A percentile compares a stretch with the other conserved stretches of the same genome.
Conservation (phyloP, 441 rosid genomes). For the Euphorbia schlechtendalii region DNA sequence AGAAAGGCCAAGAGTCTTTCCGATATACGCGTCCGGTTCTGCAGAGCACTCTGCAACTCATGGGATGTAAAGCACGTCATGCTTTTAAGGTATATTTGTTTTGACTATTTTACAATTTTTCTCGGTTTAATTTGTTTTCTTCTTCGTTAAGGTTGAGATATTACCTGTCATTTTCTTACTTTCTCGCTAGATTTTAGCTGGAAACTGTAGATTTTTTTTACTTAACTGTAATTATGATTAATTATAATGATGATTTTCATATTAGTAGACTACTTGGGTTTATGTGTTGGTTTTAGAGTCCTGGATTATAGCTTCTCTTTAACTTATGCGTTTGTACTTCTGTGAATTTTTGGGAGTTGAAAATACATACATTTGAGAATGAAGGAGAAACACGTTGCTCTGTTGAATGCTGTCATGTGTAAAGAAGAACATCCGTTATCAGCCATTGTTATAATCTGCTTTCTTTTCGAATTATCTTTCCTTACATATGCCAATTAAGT, state of each 20-base stretch:
- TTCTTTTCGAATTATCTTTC: not conserved
- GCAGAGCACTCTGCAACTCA: slow-evolving; percentile 91
- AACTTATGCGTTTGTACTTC: not conserved
- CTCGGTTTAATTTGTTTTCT: not conserved
- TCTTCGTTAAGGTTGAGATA: not conserved
- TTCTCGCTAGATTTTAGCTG: not conserved
- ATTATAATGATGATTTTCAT: not conserved
- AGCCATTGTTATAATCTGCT: too few species aligned
- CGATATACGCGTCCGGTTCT: slow-evolving; percentile 84
- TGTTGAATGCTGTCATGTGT: not conserved
- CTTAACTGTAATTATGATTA: not conserved
- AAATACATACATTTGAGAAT: not conserved
- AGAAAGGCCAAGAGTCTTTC: slow-evolving; percentile 48
- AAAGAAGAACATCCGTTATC: not conserved
- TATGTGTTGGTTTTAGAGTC: not conserved
- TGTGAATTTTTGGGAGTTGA: not conserved
- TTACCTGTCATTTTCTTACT: not conserved
- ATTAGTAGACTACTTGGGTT: not conserved
- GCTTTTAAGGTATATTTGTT: slow-evolving; percentile 71
- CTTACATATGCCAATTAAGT: not conserved
- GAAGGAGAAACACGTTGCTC: not conserved
- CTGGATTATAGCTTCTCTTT: not conserved
- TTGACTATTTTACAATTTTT: not conserved
- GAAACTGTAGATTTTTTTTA: not conserved
- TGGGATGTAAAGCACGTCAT: slow-evolving; percentile 99